Conservation (phyloP, 2,329 filamentous ascomycete species). For the Byssochlamys sp. region DNA sequence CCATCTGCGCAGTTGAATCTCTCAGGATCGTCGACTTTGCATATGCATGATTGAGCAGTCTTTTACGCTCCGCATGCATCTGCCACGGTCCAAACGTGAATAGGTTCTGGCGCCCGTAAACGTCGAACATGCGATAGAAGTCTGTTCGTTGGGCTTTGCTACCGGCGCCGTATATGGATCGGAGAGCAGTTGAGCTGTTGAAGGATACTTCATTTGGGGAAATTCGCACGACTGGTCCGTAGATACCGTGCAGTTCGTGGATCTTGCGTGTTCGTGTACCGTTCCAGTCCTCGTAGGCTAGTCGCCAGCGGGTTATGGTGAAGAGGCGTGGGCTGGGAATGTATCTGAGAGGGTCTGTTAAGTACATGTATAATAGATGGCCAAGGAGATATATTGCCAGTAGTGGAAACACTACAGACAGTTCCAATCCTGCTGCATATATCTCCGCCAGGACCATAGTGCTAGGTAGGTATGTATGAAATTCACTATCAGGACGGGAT, state of each 20-base stretch:
- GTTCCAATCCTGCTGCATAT: neutral
- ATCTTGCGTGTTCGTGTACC: slow-evolving; percentile 37
- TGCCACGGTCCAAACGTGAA: slow-evolving; percentile 41
- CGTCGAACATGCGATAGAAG: slow-evolving; percentile 50
- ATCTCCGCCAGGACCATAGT: neutral
- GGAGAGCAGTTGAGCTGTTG: slow-evolving; percentile 37
- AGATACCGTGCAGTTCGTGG: slow-evolving; percentile 34
- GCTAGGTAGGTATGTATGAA: no score
- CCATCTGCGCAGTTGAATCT: slow-evolving; percentile 19
- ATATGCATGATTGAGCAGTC: slow-evolving; percentile 44
- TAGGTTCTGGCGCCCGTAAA: slow-evolving; percentile 43
- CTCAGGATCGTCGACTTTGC: slow-evolving; percentile 41
- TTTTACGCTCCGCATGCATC: slow-evolving; percentile 44
- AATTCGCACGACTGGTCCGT: slow-evolving; percentile 41
- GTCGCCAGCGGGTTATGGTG: slow-evolving; percentile 37
- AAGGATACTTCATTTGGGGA: slow-evolving; percentile 40
- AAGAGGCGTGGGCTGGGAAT: slow-evolving; percentile 31
- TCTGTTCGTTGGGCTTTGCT: slow-evolving; percentile 41
- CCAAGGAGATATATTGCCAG: neutral
- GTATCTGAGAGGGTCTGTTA: neutral
- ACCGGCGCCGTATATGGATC: slow-evolving; percentile 48
- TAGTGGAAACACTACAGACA: neutral
- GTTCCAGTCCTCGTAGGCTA: slow-evolving; percentile 37
- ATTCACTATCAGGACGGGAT: neutral
- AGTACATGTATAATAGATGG: neutral